A percentile compares a stretch with the other conserved stretches of the same genome.
Conservation (phyloP, 192 early-diverging fungal genomes). For the Backusella morwellensis region DNA sequence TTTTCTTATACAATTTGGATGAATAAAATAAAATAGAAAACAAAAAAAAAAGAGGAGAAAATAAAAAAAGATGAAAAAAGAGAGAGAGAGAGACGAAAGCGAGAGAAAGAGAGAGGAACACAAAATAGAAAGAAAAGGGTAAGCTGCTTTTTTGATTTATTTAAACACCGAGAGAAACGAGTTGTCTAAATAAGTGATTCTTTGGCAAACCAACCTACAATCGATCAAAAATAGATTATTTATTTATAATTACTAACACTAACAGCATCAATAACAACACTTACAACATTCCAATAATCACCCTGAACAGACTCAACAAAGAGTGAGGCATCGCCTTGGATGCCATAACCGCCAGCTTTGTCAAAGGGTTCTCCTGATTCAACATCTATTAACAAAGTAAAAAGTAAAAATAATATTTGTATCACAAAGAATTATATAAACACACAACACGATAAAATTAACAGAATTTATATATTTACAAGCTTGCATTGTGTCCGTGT, state of each 20-base stretch:
- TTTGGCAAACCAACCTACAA: constrained; percentile 34
- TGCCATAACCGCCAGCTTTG: constrained; percentile 86
- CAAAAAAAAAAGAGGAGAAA: not conserved
- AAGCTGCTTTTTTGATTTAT: constrained; percentile 5
- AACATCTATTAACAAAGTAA: constrained; percentile 35
- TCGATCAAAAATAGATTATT: constrained; percentile 8
- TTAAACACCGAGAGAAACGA: constrained; percentile 11
- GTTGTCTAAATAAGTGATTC: constrained; percentile 25
- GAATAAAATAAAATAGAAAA: not conserved
- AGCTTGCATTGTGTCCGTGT: constrained; percentile 59
- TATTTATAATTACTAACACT: not conserved
- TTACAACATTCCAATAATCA: constrained; percentile 84
- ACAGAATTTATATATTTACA: constrained; percentile 30
- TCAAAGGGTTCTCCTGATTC: constrained; percentile 56
- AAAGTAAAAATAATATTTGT: constrained; percentile 14
- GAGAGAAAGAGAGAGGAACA: constrained; percentile 1
- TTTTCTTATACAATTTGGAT: not conserved
- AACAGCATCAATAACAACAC: constrained; percentile 10
- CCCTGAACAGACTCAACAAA: constrained; percentile 75
- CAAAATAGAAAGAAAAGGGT: constrained; percentile 2
- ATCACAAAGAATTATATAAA: constrained; percentile 31
- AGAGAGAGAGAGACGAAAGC: not conserved
- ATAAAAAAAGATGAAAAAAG: not conserved
- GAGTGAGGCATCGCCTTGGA: constrained; percentile 72
- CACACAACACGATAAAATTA: not conserved